Conservation (phyloP, 148 eudicot genomes). For the Camellia granthamiana region DNA sequence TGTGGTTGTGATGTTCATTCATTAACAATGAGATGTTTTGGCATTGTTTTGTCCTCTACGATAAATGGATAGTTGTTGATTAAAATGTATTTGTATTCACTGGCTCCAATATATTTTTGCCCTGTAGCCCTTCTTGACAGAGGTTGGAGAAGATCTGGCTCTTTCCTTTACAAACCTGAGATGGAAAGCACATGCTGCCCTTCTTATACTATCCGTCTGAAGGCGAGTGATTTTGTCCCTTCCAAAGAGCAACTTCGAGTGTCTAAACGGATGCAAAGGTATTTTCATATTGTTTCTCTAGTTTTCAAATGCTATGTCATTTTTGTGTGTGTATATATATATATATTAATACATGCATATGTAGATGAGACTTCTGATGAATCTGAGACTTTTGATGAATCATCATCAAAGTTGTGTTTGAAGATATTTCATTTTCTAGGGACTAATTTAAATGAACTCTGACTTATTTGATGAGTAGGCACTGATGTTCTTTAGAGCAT, state of each 20-base stretch:
- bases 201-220: conserved; percentile 85
- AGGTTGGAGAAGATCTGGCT: conserved; percentile 99
- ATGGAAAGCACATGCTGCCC: conserved; percentile 98
- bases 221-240: conserved; percentile 78
- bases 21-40: background rate
- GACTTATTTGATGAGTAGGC: background rate
- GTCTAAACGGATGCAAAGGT: conserved; percentile 82
- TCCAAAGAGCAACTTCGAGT: conserved; percentile 88
- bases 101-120: background rate
- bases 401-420: background rate
- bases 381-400: background rate
- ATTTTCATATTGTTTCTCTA: conserved; percentile 10
- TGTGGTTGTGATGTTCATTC: background rate
- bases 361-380: background rate
- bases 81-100: background rate
- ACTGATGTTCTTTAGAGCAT: background rate
- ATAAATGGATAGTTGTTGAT: background rate
- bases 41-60: background rate
- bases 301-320: background rate
- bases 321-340: background rate
- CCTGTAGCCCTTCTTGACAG: conserved; percentile 84
- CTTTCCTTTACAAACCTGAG: conserved; percentile 88
- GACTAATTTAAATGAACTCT: background rate
- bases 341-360: background rate
- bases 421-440: background rate